Evolutionary conservation across 768 basidiomycete species (phyloP), one percentile per base, ranked within the genome.

Genomic region (Arthromyces matolae): DNA sequence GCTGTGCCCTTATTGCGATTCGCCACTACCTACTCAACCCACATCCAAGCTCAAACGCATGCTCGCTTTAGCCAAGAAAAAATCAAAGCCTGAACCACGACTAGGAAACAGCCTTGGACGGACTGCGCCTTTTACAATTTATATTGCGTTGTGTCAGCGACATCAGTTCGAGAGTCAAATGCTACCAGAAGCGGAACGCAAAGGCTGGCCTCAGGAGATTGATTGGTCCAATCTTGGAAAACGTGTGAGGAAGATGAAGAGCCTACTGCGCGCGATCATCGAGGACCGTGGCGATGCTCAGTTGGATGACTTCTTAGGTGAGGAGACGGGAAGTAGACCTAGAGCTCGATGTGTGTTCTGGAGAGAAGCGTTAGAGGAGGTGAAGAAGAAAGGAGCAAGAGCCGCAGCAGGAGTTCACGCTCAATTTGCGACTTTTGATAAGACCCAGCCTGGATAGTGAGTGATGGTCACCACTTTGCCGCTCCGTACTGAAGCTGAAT

Each of bases 371-470:
- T 71, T 81, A 63, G 71, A 71, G 40, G 83, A 84, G 49, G 71
- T 90, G 38, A 78, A 77, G 62, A 65, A 69, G 53, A 81, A 82
- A 48, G 90, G 89, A 0, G 75, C 79, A 23, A 78, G 82, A 39
- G 79, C 79, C 10, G 80, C 80, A 14, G 74, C 77, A 1, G 84
- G 89, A 33, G 78, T 88, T 40, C 77, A 75, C 36, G 87, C 80
- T 1, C 90, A 93, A 57, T 90, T 85, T 56, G 75, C 78, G 14
- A 87, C 71, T 54, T 94, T 94, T 57, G 80, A 89, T 55, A 86
- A 83, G 67, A 80, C 81, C 4, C 87, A 91, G 57, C 90, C 92
- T 22, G 92, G 93, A 68, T 95, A 93, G 92, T 95, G 60, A 69
- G 90, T 43, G 23, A 18, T 36, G 22, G 20, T 43, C 31, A 4